Conservation (phyloP, 2,329 filamentous ascomycete species). For the Fusarium anguioides region DNA sequence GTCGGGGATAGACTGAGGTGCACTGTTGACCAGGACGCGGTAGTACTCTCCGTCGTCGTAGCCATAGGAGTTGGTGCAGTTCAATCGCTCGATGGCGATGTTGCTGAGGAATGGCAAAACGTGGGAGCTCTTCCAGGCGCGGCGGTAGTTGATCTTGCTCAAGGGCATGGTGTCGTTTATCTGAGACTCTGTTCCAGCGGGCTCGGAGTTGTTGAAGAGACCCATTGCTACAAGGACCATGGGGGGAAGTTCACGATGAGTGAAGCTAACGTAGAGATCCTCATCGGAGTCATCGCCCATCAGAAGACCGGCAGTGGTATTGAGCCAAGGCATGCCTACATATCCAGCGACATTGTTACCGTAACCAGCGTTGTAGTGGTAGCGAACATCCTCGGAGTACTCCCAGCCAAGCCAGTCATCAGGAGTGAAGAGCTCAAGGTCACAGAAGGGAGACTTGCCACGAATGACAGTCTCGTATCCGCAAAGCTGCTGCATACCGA, state of each 20-base stretch:
- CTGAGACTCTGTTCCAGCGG: conserved; percentile 57
- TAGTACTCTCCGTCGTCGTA: conserved; percentile 49
- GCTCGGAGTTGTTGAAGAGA: conserved; percentile 75
- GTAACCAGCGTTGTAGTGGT: conserved; percentile 74
- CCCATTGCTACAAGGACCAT: conserved; percentile 74
- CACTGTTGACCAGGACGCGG: conserved; percentile 41
- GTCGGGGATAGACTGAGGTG: conserved; percentile 30
- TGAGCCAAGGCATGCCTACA: conserved; percentile 74
- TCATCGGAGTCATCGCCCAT: conserved; percentile 54
- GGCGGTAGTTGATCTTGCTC: conserved; percentile 69
- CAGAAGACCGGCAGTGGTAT: conserved; percentile 66
- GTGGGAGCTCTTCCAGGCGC: conserved; percentile 71
- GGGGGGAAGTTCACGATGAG: conserved; percentile 75
- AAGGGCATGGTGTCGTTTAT: conserved; percentile 74
- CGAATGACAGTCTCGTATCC: conserved; percentile 74
- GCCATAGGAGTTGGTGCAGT: conserved; percentile 67
- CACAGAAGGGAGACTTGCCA: conserved; percentile 71
- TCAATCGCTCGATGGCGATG: conserved; percentile 72
- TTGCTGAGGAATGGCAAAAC: conserved; percentile 74
- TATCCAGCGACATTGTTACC: conserved; percentile 67
- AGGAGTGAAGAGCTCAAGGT: conserved; percentile 66
- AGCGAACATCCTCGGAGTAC: conserved; percentile 72
- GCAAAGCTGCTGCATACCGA: conserved; percentile 74
- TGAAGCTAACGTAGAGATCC: conserved; percentile 75
- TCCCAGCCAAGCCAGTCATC: conserved; percentile 75